phyloP scores from a whole-genome alignment of 2,329 filamentous ascomycete species.

The Zymoseptoria brevis region DNA sequence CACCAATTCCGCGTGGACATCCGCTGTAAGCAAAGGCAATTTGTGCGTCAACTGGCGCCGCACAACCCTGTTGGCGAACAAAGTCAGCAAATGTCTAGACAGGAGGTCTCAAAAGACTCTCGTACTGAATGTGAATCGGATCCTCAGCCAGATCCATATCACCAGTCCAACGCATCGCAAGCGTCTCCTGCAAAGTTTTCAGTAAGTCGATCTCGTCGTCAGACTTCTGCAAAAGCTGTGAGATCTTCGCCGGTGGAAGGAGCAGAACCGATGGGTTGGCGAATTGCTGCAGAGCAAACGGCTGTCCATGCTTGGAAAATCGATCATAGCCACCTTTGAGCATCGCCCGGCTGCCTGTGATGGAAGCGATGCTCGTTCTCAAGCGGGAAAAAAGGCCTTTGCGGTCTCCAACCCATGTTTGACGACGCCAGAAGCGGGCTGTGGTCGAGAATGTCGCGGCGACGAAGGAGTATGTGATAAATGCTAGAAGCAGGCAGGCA shows the following conservation, averaged over 20 bases:
- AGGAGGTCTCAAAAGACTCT: not conserved
- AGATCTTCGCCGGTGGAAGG: conserved; percentile 9
- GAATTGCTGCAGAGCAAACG: conserved; percentile 11
- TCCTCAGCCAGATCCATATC: conserved; percentile 3
- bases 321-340: conserved; percentile 9
- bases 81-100: not conserved
- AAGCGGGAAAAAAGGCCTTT: conserved; percentile 3
- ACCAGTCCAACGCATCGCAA: conserved; percentile 10
- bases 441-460: conserved; percentile 4
- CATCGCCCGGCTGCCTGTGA: conserved; percentile 7
- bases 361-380: conserved; percentile 7
- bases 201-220: conserved; percentile 12
- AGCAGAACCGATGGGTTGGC: conserved; percentile 8
- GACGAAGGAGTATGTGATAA: not conserved
- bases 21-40: conserved; percentile 12
- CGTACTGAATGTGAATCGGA: not conserved
- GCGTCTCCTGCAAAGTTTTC: conserved; percentile 4
- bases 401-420: conserved; percentile 9
- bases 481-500: not conserved
- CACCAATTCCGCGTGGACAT: conserved; percentile 10
- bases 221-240: conserved; percentile 8
- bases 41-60: conserved; percentile 14
- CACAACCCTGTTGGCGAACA: conserved; percentile 10
- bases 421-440: conserved; percentile 3
- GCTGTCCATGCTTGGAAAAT: conserved; percentile 3